Evolutionary conservation across 257 asterid species (phyloP), one percentile per base, ranked within the genome.

Genomic region (Agastache rugosa): DNA sequence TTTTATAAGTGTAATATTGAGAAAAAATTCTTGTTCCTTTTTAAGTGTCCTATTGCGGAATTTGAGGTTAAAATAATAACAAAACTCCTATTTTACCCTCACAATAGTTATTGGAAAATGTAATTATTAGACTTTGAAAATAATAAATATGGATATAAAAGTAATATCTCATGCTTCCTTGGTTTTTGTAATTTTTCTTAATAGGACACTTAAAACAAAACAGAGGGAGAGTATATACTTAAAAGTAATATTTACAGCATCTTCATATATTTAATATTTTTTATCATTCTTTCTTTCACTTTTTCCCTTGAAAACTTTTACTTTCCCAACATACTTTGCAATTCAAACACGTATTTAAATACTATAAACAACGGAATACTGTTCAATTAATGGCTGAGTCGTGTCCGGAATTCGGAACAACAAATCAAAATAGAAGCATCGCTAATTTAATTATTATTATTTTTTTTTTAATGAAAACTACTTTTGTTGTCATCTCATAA

Each of bases 401-500:
- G 54, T 59, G 71, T 69, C 25, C 69, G 75, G 41, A 69, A 19
- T 69, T 42, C 31, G 60, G 74, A 69, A 74, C 58, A 59, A 51
- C 73, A 34, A 75, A 63, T 45, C 27, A 42, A 64, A 42, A 12
- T 25, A 50, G 67, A 63, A n/a, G 50, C 71, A 34, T 69, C 44
- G 53, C 27, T 3, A 19, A 37, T 31, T 25, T 27, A 6, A 6
- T 27, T 2, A 22, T 4, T 62, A n/a, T 34, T n/a, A 20, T 48
- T 19, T 62, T 25, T 15, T 31, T 71, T 29, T 2, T 11, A 27
- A 16, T 23, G 56, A 60, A 50, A 44, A 70, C 74, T 70, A 31
- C 37, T 31, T 80, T 75, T 79, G 72, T 47, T 70, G 63, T 63
- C 61, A 62, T 74, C 59, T 79, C 73, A 62, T 55, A 79, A 74